These are phyloP conservation scores for Aspergillus taichungensis DNA, from an alignment of 495 filamentous ascomycete species.

Conservation along the genomic window DNA sequence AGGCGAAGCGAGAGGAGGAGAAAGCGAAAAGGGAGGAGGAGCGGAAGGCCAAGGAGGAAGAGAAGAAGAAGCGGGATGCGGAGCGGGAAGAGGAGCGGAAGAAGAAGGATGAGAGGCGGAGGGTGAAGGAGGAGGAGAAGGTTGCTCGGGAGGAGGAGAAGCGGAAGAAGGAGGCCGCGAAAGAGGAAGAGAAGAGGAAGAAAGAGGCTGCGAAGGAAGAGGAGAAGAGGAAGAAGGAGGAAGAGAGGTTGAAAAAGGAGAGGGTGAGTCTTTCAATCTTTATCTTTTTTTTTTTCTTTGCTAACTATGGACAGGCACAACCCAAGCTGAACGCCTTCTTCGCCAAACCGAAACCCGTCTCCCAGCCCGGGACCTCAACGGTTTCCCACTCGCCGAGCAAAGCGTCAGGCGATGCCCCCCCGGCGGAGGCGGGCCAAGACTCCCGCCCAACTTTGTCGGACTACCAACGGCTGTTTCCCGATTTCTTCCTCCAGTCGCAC, in stretches of 20 bases:
- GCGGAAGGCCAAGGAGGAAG: conserved; percentile 21
- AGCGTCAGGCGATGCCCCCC: conserved; percentile 5
- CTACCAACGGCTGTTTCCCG: conserved; percentile 66
- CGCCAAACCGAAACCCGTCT: conserved; percentile 32
- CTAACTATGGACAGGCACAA: conserved; percentile 39
- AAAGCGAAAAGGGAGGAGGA: conserved; percentile 38
- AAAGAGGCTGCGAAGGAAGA: conserved; percentile 46
- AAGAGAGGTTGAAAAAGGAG: conserved; percentile 60
- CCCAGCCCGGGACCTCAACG: conserved; percentile 11
- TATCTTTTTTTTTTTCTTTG: not conserved
- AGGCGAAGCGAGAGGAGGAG: conserved; percentile 22
- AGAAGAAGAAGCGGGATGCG: conserved; percentile 27
- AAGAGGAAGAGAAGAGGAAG: conserved; percentile 18
- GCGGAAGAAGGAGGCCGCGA: conserved; percentile 51
- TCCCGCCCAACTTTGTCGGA: conserved; percentile 32
- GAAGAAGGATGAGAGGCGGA: conserved; percentile 39
- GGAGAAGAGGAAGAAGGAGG: conserved; percentile 50
- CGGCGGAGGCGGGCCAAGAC: conserved; percentile 9
- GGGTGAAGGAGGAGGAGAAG: conserved; percentile 34
- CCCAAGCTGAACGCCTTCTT: conserved; percentile 55
- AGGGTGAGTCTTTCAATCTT: conserved; percentile 35
- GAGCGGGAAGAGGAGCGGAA: conserved; percentile 25
- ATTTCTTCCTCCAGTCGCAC: conserved; percentile 65
- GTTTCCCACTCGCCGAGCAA: conserved; percentile 19
- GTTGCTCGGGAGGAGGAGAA: conserved; percentile 58